phyloP scores from a whole-genome alignment of 2,329 filamentous ascomycete genomes.

The Fusarium sp. region DNA sequence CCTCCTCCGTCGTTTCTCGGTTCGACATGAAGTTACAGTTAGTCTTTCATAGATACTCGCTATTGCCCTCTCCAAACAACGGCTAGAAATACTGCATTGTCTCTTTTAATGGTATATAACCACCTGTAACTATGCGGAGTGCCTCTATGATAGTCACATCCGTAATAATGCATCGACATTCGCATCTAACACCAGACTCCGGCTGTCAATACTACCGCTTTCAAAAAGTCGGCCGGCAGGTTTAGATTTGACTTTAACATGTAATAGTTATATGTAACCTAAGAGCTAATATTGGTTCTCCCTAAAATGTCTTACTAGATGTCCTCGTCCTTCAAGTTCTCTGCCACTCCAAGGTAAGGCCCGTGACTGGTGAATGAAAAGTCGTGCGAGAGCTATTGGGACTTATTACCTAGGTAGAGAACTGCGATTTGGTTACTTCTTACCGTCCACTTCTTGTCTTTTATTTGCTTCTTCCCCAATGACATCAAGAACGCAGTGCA shows the following conservation, averaged over 20 bases:
- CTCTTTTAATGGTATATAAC: not conserved
- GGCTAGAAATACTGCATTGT: not conserved
- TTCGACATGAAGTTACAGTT: not conserved
- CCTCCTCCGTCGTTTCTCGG: not conserved
- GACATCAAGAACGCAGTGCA: not conserved
- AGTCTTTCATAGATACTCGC: not conserved
- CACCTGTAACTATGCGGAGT: not conserved
- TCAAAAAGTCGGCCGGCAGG: too few species aligned
- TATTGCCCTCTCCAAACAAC: not conserved
- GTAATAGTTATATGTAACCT: too few species aligned
- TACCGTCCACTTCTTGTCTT: not conserved
- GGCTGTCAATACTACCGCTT: too few species aligned
- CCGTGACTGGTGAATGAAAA: not conserved
- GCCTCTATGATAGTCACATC: not conserved
- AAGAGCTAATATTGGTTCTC: too few species aligned
- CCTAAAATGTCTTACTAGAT: too few species aligned
- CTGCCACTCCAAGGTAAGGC: not conserved
- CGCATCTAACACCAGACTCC: too few species aligned
- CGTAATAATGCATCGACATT: too few species aligned
- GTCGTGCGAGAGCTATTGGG: not conserved
- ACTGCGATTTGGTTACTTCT: not conserved
- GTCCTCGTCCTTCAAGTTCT: not conserved
- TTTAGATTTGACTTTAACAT: too few species aligned
- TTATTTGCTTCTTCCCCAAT: not conserved
- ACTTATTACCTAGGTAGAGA: not conserved